These are phyloP conservation scores for Dillenia suffruticosa DNA, from an alignment of 164 flowering plant species.

Conservation along the genomic window DNA sequence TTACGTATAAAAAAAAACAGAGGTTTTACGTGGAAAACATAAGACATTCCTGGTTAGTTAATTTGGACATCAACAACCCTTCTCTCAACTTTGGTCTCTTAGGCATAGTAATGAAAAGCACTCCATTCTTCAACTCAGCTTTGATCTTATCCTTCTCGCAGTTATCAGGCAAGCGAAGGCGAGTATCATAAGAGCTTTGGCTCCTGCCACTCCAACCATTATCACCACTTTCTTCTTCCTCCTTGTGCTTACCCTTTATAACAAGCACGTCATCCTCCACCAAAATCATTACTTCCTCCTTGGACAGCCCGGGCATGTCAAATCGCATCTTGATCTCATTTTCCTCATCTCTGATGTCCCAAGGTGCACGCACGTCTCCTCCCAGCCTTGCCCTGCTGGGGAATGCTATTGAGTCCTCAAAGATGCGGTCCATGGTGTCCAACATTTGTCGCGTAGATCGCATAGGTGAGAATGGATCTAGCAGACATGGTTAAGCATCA, in stretches of 20 bases:
- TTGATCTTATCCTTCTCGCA: conserved; percentile 62
- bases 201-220: conserved; percentile 39
- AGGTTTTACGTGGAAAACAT: no score
- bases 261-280: conserved; percentile 66
- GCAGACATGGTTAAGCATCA: conserved; percentile 24
- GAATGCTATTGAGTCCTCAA: conserved; percentile 46
- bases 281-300: conserved; percentile 63
- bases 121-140: conserved; percentile 77
- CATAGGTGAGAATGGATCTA: conserved; percentile 69
- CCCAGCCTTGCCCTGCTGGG: conserved; percentile 21
- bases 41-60: no score
- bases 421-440: conserved; percentile 69
- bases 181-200: conserved; percentile 42
- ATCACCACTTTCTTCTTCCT: conserved; percentile 25
- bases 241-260: conserved; percentile 57
- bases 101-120: conserved; percentile 58
- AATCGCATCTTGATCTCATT: conserved; percentile 64
- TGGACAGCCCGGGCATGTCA: conserved; percentile 74
- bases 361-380: conserved; percentile 47
- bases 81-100: conserved; percentile 49
- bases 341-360: conserved; percentile 74
- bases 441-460: conserved; percentile 77
- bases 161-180: conserved; percentile 61
- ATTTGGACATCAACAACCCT: conserved; percentile 68
- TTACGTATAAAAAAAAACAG: no score